Evolutionary conservation across 768 basidiomycete species (phyloP).

Genomic region (Trametes punicea): DNA sequence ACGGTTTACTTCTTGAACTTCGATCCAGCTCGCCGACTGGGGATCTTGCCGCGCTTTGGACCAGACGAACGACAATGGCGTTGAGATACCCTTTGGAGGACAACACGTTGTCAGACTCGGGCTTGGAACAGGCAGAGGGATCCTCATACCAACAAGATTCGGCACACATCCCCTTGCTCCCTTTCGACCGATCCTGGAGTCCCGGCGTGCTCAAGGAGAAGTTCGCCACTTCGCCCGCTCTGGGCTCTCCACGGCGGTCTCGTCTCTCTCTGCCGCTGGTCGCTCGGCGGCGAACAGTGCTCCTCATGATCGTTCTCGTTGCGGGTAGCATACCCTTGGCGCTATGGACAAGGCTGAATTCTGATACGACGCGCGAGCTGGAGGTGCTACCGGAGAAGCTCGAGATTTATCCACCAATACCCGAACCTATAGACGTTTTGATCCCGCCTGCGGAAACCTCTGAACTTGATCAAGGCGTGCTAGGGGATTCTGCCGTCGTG

Average conservation of each 20-base stretch:
- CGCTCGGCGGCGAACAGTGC: background rate
- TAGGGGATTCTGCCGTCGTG: background rate
- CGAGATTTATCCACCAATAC: background rate
- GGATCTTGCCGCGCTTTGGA: background rate
- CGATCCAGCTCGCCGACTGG: too few relatives aligned
- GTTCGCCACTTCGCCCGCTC: background rate
- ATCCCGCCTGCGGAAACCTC: background rate
- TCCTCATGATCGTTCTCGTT: background rate
- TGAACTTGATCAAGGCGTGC: background rate
- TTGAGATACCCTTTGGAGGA: background rate
- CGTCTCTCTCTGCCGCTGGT: background rate
- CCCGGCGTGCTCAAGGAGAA: constrained; percentile 3
- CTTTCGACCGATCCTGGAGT: constrained; percentile 5
- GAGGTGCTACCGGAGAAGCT: background rate
- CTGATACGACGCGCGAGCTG: background rate
- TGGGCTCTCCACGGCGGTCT: background rate
- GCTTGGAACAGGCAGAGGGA: background rate
- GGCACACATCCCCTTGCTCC: background rate
- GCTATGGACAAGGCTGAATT: background rate
- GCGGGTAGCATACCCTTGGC: background rate
- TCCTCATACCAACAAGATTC: background rate
- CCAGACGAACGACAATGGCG: background rate
- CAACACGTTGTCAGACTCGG: background rate
- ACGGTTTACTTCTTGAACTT: too few relatives aligned
- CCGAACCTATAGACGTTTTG: background rate